Base-by-base conservation (phyloP, 768 basidiomycete species). In the Calocybe indica region DNA sequence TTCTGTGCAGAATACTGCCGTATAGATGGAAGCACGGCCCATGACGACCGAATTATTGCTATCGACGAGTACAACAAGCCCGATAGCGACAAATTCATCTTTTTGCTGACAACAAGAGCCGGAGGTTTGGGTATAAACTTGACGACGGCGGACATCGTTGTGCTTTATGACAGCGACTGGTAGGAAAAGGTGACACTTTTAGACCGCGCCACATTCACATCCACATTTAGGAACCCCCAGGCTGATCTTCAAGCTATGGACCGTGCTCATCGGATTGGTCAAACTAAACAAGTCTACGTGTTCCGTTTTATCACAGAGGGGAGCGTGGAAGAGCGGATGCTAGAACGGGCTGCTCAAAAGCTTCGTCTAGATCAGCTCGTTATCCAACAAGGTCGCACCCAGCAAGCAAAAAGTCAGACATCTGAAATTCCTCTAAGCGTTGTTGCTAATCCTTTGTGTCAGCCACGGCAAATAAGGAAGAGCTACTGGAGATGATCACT, bases 231-330 rank as follows among this genome's bases (percentile, higher is more conserved):
- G 92, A 99, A 98, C 64, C 95, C 96, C 1, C 96, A 99, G 69
- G 96, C 95, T 2, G 96, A 99, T 71, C 67, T 99, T 40, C 96
- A 99, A 63, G 96, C 96, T 5, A 97, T 96, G 95, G 93, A 98
- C 60, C 88, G 92, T 48, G 94, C 94, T 0, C 93, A 95, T 69
- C 88, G 92, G 48, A 95, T 95, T 52, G 93, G 93, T 3, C 93
- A 97, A 68, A 95, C 90, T 39, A 97, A 95, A 68, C 93, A 97
- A 65, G 94, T 96, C 13, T 94, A 92, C 58, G 94, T 96, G 5
- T 98, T 91, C 73, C 73, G 94, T n/a, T 95, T 96, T 64, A 86
- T 96, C 57, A 95, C 94, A 0, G 91, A 95, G 68, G 89, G 88
- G 40, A 93, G 91, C 48, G 94, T 96, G 6, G 94, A 96, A 65